Conservation (phyloP, 2,329 filamentous ascomycete species). For the Chaetomiaceae sp. region DNA sequence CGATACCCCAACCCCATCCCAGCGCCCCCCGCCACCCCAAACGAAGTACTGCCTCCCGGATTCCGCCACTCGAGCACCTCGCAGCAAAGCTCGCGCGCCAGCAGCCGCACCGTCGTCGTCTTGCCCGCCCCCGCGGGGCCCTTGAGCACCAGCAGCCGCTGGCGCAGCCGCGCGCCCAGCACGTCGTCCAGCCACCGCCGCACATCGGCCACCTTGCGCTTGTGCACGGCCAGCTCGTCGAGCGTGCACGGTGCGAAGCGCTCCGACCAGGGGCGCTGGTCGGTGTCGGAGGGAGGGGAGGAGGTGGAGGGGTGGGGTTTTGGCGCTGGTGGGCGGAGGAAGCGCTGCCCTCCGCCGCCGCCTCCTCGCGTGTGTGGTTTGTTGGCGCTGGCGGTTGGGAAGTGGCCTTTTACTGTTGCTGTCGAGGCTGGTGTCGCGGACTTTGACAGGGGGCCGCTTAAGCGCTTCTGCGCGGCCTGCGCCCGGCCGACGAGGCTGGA, state of each 20-base stretch:
- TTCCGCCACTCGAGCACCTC: slow-evolving; percentile 89
- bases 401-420: too few relatives aligned
- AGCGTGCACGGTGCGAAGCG: slow-evolving; percentile 69
- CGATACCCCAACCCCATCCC: slow-evolving; percentile 59
- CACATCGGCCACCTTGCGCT: slow-evolving; percentile 86
- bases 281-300: too few relatives aligned
- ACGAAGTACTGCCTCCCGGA: slow-evolving; percentile 58
- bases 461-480: slow-evolving; percentile 49
- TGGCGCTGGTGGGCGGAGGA: too few relatives aligned
- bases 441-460: slow-evolving; percentile 31
- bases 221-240: slow-evolving; percentile 87
- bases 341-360: slow-evolving; percentile 19
- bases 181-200: slow-evolving; percentile 74
- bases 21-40: slow-evolving; percentile 51
- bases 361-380: neutral
- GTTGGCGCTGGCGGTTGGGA: too few relatives aligned
- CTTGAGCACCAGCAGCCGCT: slow-evolving; percentile 77
- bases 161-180: slow-evolving; percentile 55
- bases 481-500: slow-evolving; percentile 51
- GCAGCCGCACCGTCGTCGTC: slow-evolving; percentile 74
- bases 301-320: too few relatives aligned
- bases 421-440: too few relatives aligned
- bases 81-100: slow-evolving; percentile 70
- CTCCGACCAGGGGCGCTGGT: slow-evolving; percentile 78
- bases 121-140: slow-evolving; percentile 90